These are phyloP conservation scores for Penicillium arizonense DNA, from an alignment of 495 filamentous ascomycete genomes.

Conservation along the genomic window DNA sequence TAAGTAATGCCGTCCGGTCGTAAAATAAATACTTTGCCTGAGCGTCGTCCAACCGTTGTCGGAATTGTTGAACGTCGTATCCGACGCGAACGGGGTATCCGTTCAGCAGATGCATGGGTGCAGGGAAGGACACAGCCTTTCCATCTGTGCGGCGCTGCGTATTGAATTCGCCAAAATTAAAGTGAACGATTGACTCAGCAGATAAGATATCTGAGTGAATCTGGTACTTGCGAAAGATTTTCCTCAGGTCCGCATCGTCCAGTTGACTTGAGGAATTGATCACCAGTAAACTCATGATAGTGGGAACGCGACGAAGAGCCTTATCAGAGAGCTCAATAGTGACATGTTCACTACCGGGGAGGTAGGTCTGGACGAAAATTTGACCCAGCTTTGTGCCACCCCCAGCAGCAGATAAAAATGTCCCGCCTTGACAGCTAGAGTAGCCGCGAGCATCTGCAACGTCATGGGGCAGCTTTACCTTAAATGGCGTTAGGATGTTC, in stretches of 20 bases:
- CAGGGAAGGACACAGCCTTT: background rate
- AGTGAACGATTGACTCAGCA: background rate
- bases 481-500: background rate
- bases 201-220: background rate
- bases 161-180: background rate
- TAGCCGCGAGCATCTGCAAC: background rate
- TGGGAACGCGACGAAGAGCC: background rate
- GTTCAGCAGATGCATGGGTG: background rate
- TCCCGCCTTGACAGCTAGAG: background rate
- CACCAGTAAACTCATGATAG: background rate
- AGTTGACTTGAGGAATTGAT: background rate
- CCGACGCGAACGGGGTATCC: background rate
- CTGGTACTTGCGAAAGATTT: background rate
- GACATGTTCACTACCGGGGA: background rate
- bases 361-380: background rate
- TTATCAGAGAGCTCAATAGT: conserved; percentile 1
- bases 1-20: background rate
- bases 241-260: background rate
- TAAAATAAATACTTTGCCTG: background rate
- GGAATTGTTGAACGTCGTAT: background rate
- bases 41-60: background rate
- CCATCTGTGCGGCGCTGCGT: background rate
- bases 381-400: background rate
- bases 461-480: background rate
- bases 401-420: background rate